phyloP scores from a whole-genome alignment of 495 filamentous ascomycete species.

The Neurospora sp. region DNA sequence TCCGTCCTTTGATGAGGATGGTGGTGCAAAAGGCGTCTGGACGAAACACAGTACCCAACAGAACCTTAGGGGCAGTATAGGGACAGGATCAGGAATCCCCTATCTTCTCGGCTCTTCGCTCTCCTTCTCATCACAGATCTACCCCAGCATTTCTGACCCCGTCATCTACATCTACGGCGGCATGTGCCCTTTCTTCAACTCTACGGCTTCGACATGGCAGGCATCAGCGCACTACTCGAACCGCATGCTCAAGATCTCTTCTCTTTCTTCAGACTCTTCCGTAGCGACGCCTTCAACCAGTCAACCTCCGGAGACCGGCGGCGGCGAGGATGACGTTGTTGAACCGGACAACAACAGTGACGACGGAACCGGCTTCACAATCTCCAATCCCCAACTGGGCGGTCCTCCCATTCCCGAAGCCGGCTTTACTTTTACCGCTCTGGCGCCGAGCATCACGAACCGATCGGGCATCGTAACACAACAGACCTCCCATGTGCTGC shows the following conservation, averaged over 20 bases:
- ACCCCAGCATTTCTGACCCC: conserved; percentile 34
- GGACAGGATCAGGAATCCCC: conserved; percentile 35
- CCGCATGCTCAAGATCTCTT: conserved; percentile 51
- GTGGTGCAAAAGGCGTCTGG: conserved; percentile 17
- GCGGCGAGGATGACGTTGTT: background rate
- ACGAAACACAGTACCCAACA: conserved; percentile 14
- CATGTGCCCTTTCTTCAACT: conserved; percentile 61
- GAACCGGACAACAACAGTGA: conserved; percentile 4
- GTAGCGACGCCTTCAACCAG: conserved; percentile 24
- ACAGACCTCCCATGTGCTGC: conserved; percentile 66
- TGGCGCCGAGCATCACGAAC: conserved; percentile 46
- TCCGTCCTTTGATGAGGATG: conserved; percentile 1
- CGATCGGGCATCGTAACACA: conserved; percentile 49
- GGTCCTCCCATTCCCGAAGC: conserved; percentile 66
- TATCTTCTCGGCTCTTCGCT: conserved; percentile 60
- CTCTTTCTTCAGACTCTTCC: conserved; percentile 32
- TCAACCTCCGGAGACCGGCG: conserved; percentile 13
- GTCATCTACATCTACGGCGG: conserved; percentile 74
- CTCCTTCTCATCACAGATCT: conserved; percentile 51
- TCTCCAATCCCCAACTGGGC: conserved; percentile 7
- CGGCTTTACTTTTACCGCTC: conserved; percentile 71
- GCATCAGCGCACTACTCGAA: conserved; percentile 67
- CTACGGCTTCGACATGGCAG: conserved; percentile 42
- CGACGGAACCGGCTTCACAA: conserved; percentile 16
- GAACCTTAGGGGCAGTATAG: conserved; percentile 1